phyloP scores from a whole-genome alignment of 2,329 filamentous ascomycete species.

The Hirsutella rhossiliensis region DNA sequence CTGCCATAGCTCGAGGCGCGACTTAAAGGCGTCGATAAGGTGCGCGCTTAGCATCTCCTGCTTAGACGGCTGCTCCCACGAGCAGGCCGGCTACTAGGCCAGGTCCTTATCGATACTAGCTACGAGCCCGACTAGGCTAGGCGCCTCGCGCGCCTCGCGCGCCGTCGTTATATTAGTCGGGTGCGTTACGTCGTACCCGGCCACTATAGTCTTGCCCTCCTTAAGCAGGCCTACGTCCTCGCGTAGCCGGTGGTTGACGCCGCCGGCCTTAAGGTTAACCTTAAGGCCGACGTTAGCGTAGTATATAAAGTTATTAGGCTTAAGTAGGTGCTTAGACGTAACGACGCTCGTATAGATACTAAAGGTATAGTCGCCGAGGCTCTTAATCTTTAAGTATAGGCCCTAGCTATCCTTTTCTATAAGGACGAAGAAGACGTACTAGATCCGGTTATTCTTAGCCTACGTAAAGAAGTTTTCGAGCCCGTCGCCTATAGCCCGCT shows the following conservation, averaged over 20 bases:
- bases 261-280: conserved; percentile 70
- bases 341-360: conserved; percentile 62
- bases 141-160: conserved; percentile 29
- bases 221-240: conserved; percentile 46
- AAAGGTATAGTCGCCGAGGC: conserved; percentile 48
- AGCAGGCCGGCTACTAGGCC: conserved; percentile 66
- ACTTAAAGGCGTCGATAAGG: conserved; percentile 49
- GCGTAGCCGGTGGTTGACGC: conserved; percentile 55
- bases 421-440: conserved; percentile 51
- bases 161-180: conserved; percentile 48
- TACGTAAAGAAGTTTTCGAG: conserved; percentile 20
- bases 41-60: conserved; percentile 57
- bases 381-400: conserved; percentile 57
- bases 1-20: conserved; percentile 55
- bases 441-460: conserved; percentile 18
- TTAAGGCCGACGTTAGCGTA: conserved; percentile 64
- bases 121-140: conserved; percentile 72
- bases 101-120: conserved; percentile 59
- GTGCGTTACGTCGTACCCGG: conserved; percentile 84
- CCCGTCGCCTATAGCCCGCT: conserved; percentile 3
- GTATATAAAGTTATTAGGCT: conserved; percentile 29
- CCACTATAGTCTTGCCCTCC: conserved; percentile 67
- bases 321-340: conserved; percentile 24
- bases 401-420: conserved; percentile 33
- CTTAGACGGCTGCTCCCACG: conserved; percentile 51